Base-by-base conservation (phyloP, 2,329 filamentous ascomycete species). In the Fusarium papillatum region DNA sequence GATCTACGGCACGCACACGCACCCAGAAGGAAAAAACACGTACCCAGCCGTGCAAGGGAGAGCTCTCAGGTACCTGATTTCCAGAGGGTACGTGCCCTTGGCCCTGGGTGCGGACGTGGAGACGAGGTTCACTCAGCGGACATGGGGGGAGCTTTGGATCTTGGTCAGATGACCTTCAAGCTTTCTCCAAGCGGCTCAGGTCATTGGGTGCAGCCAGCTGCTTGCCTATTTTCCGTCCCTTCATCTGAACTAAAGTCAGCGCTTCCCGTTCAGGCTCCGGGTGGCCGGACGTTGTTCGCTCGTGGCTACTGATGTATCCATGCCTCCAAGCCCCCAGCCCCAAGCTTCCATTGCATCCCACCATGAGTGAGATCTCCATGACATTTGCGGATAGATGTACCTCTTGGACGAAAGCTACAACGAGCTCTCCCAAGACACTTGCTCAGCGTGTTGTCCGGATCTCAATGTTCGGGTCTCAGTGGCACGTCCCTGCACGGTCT, bases 381-480 rank as follows among this genome's bases (percentile, higher is more conserved):
- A 48, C 17, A 59, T 46, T 69, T 75, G 72, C 72, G 73, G 73
- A 72, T 70, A 64, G 70, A 75, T 67, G 72, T 75, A 75, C 72
- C 66, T 70, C 67, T 61, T 26, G 10, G 31, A 53, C 38, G 19
- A 60, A 50, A 34, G 53, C 57, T 66, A 76, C 68, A 66, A 60
- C 22, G 26, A 55, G 26, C 46, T 69, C 53, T 64, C 26, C 19
- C 39, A 38, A 22, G 26, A n/a, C 50, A 38, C 60, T 64, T 55
- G 34, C 29, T 64, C 39, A 65, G 29, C 17, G 61, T 41, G 22
- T 68, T 46, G 64, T 43, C 62, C 68, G 38, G 62, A 67, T 66
- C 63, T 67, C 57, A 68, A 41, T 59, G 64, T 50, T 72, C 69
- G 39, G 43, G 26, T 29, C 50, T 70, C 48, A 39, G 36, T 66